Evolutionary conservation across 495 filamentous ascomycete species (phyloP), one percentile per base, ranked within the genome.

Genomic region (Neurospora sp.): DNA sequence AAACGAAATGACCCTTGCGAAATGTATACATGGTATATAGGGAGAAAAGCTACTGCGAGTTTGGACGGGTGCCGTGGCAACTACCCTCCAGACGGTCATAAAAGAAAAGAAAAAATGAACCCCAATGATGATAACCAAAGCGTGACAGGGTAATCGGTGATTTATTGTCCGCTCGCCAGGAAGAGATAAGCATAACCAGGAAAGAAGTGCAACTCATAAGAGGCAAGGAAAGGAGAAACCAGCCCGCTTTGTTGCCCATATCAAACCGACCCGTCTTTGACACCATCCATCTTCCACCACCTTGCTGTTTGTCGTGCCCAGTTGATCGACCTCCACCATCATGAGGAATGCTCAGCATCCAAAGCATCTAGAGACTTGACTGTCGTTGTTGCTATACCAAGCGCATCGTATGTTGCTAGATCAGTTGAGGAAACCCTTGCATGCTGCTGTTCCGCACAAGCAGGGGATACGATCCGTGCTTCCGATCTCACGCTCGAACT

Each of bases 361-460:
- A 35, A 65, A 35, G 53, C 27, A 37, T 65, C 3, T 6, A 12
- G 27, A 65, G 53, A 5, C 27, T 6, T 61, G 53, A 31, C 22
- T 14, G 22, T 59, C 48, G 10, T 61, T 31, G 27, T 31, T 31
- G 12, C 22, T 37, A 31, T 65, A 35, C 27, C 53, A 65, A 65
- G 14, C 27, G 14, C 53, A 65, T 35, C 53, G 53, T 18, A 16
- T 18, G 53, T 35, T 31, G 22, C 22, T 18, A 5, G 45, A 79
- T 89, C 87, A 99, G 82, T 99, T 99, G 83, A 99, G 92, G 85
- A 98, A 99, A 70, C 96, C 96, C 86, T 99, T 99, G 85, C 96
- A 99, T 22, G 92, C 93, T 10, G 92, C 89, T 44, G 95, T 97
- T 68, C 96, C 96, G 83, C 96, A 99, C 44, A 99, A 89, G 83